Base-by-base conservation (phyloP, 495 filamentous ascomycete species). In the Emericellopsis terricola region DNA sequence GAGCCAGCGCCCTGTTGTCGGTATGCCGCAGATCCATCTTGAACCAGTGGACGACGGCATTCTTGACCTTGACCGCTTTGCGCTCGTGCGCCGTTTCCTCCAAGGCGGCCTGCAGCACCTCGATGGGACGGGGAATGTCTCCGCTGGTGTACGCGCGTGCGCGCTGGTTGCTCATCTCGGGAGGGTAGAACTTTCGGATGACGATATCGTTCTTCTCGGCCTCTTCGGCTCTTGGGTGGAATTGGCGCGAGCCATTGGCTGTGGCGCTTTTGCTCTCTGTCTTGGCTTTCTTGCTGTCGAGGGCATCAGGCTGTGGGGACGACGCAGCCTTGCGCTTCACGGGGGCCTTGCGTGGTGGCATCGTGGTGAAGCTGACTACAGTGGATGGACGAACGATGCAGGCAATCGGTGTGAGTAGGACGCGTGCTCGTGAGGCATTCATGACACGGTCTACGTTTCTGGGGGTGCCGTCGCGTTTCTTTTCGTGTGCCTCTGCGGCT, bases 11-110 rank as follows among this genome's bases (percentile, higher is more conserved):
- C 13, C 73, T 74, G 44, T 94, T 94, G 45, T 94, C 86, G 4
- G 55, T 44, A 1, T 67, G 60, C 4, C 86, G 63, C 31, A 94
- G 53, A 50, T 93, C 85, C 37, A 70, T 72, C 51, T 91, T 89
- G 57, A 86, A 92, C 86, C 86, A 92, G 55, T 92, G 81, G 4
- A 94, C 70, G 0, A 94, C 81, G 0, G 76, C 73, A 18, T 69
- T 59, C 21, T 66, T 65, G 2, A 68, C 54, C 7, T 48, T 37
- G 2, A 75, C 58, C 1, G 53, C 45, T 17, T 51, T 41, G 0
- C 72, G 58, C n/a, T 41, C 41, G 1, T 52, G 37, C 0, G 51
- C 44, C 1, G 73, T 78, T 6, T 69, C 65, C 17, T 52, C 41
- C 11, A 73, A 62, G 0, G 73, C 68, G 3, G 53, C 48, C 21